Conservation (phyloP, 208 protist genomes). For the Trypanosoma boissoni region DNA sequence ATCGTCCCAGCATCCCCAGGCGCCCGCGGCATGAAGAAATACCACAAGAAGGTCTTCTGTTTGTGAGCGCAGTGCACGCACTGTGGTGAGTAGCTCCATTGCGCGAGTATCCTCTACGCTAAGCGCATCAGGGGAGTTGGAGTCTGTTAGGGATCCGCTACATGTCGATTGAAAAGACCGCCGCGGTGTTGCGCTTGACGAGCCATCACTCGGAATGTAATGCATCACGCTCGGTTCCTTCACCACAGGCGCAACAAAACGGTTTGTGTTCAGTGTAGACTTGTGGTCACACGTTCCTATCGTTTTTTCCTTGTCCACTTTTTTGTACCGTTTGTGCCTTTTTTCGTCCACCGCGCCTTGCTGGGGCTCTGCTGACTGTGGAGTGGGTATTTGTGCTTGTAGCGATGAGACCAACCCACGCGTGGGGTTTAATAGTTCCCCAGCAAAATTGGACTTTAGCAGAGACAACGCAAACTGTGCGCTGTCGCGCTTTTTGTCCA, state of each 20-base stretch:
- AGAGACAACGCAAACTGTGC: constrained; percentile 11
- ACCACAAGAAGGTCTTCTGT: constrained; percentile 50
- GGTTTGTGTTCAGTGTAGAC: too few species aligned
- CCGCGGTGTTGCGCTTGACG: neutral
- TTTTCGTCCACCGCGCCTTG: too few species aligned
- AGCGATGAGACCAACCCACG: neutral
- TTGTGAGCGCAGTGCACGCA: constrained; percentile 47
- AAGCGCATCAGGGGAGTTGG: too few species aligned
- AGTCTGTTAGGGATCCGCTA: neutral
- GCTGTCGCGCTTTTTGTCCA: too few species aligned
- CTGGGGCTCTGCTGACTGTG: too few species aligned
- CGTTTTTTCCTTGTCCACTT: too few species aligned
- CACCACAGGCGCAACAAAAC: too few species aligned
- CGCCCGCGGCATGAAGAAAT: constrained; percentile 49
- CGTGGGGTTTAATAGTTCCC: neutral
- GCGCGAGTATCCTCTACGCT: constrained; percentile 37
- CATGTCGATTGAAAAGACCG: too few species aligned
- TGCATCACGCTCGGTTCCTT: too few species aligned
- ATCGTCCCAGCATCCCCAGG: constrained; percentile 48
- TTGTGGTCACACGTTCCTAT: too few species aligned
- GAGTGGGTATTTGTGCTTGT: too few species aligned
- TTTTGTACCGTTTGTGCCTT: too few species aligned
- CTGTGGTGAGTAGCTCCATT: constrained; percentile 31
- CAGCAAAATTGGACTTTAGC: constrained; percentile 11
- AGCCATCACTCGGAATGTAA: neutral